Evolutionary conservation across 768 basidiomycete species (phyloP), one percentile per base, ranked within the genome.

Genomic region (Xerocomus spinulosus): DNA sequence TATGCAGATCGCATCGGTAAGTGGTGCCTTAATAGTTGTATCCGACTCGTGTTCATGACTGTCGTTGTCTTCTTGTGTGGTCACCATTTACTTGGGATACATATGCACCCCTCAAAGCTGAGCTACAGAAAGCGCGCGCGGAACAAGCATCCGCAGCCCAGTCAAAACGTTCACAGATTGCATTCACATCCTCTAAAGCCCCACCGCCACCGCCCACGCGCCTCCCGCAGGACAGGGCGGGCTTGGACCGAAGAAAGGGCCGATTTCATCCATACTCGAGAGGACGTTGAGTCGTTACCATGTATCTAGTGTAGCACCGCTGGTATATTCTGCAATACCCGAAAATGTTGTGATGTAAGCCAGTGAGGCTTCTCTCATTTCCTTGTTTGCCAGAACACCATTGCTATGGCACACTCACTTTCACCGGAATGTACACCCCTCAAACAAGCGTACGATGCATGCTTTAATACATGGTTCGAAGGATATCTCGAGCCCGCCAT

Each of bases 391-490:
- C 20, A 9, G 4, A 14, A 36, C 32, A 29, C 24, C 7, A 17
- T 18, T 12, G 20, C 12, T 17, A 89, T 92, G 89, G 83, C 90
- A 0, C 76, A 83, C 52, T 93, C 91, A 48, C 79, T 97, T 20
- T 81, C 87, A 1, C 71, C 80, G 9, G 79, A 83, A 72, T 98
- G 95, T 70, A 96, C 94, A 5, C 85, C 88, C 0, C 76, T 95
- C 49, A 97, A 98, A 67, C 81, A 82, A 44, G 71, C 81, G 46
- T 98, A 96, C 64, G 94, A 98, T 67, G 74, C 87, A 0, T 98
- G 94, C 73, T 98, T 98, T 73, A 96, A 96, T 60, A 81, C 87
- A 8, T 97, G 94, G 95, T 93, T 99, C 57, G 93, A 96, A 67
- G 92, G 90, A 10, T 99, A 97, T 66, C 81, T 97, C 20, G 87